Conservation (phyloP, 306 rosid genomes). For the Cucumis melo region DNA sequence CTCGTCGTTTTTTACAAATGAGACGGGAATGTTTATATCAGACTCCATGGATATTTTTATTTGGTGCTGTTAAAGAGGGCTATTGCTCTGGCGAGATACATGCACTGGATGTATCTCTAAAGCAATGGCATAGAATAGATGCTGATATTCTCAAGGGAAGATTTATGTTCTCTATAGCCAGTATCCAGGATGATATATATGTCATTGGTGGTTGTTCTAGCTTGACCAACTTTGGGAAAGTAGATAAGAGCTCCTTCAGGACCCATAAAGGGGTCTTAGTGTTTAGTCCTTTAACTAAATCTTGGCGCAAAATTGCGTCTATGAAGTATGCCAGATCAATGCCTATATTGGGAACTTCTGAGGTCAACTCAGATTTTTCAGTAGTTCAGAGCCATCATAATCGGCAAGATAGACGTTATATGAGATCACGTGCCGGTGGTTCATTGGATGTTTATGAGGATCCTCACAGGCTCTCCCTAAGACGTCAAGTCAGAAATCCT, state of each 20-base stretch:
- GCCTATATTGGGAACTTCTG: slow-evolving; percentile 75
- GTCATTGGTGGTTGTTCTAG: slow-evolving; percentile 93
- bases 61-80: slow-evolving; percentile 88
- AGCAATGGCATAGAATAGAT: slow-evolving; percentile 79
- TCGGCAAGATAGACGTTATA: slow-evolving; percentile 63
- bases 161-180: slow-evolving; percentile 81
- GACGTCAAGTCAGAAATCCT: slow-evolving; percentile 58
- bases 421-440: slow-evolving; percentile 21
- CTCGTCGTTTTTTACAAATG: slow-evolving; percentile 74
- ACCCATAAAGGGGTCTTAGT: slow-evolving; percentile 80
- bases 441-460: slow-evolving; percentile 92
- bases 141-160: slow-evolving; percentile 76
- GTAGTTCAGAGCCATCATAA: slow-evolving; percentile 43
- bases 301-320: slow-evolving; percentile 83
- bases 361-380: slow-evolving; percentile 58
- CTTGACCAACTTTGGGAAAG: slow-evolving; percentile 68
- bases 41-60: slow-evolving; percentile 83
- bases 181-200: slow-evolving; percentile 71
- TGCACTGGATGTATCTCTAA: slow-evolving; percentile 63
- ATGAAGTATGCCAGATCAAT: slow-evolving; percentile 82
- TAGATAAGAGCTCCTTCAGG: slow-evolving; percentile 88
- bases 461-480: slow-evolving; percentile 86
- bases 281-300: slow-evolving; percentile 79
- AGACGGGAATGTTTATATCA: slow-evolving; percentile 75
- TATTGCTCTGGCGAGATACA: slow-evolving; percentile 90